Evolutionary conservation across 2,329 filamentous ascomycete species (phyloP).

Genomic region (Penicillium thymicola): DNA sequence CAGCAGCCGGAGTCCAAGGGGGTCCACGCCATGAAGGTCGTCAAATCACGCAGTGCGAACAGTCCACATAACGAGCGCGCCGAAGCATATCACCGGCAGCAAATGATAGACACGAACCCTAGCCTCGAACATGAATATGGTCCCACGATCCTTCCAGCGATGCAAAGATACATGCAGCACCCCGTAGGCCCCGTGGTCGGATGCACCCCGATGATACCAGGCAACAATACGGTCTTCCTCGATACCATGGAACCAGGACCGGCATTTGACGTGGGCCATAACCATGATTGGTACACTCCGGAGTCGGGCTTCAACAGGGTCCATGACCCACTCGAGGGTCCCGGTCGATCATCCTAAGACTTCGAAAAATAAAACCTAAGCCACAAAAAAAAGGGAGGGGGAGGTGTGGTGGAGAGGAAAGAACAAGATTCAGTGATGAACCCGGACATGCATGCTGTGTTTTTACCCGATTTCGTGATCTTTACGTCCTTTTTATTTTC

Average conservation of each 20-base stretch:
- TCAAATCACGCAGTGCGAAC: constrained; percentile 29
- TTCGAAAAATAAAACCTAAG: constrained; percentile 2
- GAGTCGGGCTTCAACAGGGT: constrained; percentile 15
- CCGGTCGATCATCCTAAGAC: constrained; percentile 19
- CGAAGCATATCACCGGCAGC: constrained; percentile 18
- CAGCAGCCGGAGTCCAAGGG: constrained; percentile 43
- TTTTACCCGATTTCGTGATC: neutral
- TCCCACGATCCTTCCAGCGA: neutral
- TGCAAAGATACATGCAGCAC: neutral
- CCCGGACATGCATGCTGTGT: neutral
- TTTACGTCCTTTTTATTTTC: neutral
- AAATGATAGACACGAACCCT: neutral
- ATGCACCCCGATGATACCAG: constrained; percentile 26
- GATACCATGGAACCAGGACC: constrained; percentile 18
- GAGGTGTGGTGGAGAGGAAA: neutral
- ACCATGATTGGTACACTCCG: constrained; percentile 17
- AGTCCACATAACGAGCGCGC: constrained; percentile 24
- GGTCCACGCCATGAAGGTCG: constrained; percentile 38
- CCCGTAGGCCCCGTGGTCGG: constrained; percentile 28
- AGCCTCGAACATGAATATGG: neutral
- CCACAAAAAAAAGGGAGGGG: constrained; percentile 3
- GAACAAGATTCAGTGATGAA: neutral
- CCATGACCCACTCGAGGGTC: constrained; percentile 15
- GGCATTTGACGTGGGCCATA: constrained; percentile 19
- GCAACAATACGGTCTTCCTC: constrained; percentile 26